A percentile compares a stretch with the other conserved stretches of the same genome.
phyloP scores from a whole-genome alignment of 1,284 basidiomycete genomes.

The Porodaedalea pini region DNA sequence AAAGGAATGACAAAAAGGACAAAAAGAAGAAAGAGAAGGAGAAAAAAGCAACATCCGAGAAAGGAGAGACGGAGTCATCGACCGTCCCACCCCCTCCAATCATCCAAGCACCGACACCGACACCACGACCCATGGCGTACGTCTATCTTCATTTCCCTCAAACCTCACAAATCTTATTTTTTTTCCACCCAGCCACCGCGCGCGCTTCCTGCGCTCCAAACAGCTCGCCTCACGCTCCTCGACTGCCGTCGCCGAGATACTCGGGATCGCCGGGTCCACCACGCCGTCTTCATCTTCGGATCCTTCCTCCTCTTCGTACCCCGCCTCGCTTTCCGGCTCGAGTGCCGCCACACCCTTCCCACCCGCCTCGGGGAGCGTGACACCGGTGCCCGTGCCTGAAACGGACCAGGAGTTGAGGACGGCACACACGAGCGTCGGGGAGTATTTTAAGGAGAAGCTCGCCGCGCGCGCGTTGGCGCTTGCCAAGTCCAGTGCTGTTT shows the following conservation, averaged over 20 bases:
- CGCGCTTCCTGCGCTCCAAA: constrained; percentile 70
- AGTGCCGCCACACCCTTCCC: constrained; percentile 28
- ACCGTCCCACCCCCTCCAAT: constrained; percentile 17
- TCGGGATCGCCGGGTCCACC: constrained; percentile 57
- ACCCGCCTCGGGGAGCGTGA: constrained; percentile 33
- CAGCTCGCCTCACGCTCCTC: constrained; percentile 61
- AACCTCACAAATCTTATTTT: no score
- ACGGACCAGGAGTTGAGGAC: constrained; percentile 51
- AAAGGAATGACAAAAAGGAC: constrained; percentile 23
- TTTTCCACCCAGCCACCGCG: constrained; percentile 55
- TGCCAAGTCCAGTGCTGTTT: background rate
- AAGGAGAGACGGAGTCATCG: constrained; percentile 22
- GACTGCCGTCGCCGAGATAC: constrained; percentile 69
- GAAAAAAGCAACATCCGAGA: constrained; percentile 23
- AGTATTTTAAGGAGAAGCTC: constrained; percentile 70
- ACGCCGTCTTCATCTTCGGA: constrained; percentile 33
- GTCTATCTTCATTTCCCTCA: constrained; percentile 22
- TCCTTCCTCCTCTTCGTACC: background rate
- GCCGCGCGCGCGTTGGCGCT: constrained; percentile 25
- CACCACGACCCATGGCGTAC: constrained; percentile 36
- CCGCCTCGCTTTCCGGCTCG: constrained; percentile 24
- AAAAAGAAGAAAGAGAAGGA: constrained; percentile 21
- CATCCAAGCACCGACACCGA: constrained; percentile 10
- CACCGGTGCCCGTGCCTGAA: constrained; percentile 30
- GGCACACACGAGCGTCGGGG: constrained; percentile 57